Percentiles rank a stretch among this genome's conserved stretches.
Conservation (phyloP, 345 rosid species). For the Combretum micranthum region DNA sequence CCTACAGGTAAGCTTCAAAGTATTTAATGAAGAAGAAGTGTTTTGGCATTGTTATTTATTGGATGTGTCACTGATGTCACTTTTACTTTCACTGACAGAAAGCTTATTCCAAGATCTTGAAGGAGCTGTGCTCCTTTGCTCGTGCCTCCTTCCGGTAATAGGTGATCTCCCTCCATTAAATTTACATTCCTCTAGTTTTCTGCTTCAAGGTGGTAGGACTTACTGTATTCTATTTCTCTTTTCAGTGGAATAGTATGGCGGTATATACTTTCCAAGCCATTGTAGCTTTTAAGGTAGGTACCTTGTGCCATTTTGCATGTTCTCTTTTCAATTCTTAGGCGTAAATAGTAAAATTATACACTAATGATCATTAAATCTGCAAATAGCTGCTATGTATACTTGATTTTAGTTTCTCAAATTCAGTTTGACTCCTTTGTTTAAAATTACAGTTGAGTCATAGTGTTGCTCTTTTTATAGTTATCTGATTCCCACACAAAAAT, state of each 20-base stretch:
- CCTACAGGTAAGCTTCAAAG: conserved; percentile 25
- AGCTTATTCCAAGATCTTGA: conserved; percentile 48
- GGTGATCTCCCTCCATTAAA: conserved; percentile 37
- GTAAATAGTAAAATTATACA: background rate
- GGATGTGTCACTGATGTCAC: background rate
- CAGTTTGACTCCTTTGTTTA: too few relatives aligned
- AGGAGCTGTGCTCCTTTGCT: conserved; percentile 71
- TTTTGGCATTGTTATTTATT: conserved; percentile 1
- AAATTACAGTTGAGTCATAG: too few relatives aligned
- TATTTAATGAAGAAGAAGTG: background rate
- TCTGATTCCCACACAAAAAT: too few relatives aligned
- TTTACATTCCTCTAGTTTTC: conserved; percentile 3
- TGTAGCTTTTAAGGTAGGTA: conserved; percentile 72
- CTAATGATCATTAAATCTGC: conserved; percentile 1
- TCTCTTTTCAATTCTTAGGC: too few relatives aligned
- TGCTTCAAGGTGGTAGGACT: conserved; percentile 1
- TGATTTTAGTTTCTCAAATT: too few relatives aligned
- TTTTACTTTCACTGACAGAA: conserved; percentile 20
- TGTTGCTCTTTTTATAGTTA: too few relatives aligned
- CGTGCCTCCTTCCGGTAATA: conserved; percentile 96
- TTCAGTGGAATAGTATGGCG: conserved; percentile 81
- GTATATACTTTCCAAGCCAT: conserved; percentile 83
- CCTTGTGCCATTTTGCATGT: background rate
- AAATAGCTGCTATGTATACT: background rate
- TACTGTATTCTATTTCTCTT: conserved; percentile 10